Conservation (phyloP, 352 stramenopile species). For the Halophytophthora batemanensis region DNA sequence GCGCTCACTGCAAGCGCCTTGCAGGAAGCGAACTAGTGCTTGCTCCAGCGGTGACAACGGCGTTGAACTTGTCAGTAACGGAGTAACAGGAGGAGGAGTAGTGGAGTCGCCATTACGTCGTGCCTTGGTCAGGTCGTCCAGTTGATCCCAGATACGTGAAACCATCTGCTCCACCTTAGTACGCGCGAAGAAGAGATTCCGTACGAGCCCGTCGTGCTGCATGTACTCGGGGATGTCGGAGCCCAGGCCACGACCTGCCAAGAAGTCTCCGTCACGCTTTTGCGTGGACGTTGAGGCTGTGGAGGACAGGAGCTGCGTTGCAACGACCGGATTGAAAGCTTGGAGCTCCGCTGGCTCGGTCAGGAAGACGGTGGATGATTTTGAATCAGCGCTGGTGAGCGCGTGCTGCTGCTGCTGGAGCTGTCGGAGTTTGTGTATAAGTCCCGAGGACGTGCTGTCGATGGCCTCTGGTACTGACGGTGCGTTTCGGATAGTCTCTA, state of each 20-base stretch:
- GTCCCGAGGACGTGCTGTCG: constrained; percentile 3
- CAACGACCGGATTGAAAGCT: constrained; percentile 1
- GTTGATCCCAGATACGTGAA: constrained; percentile 53
- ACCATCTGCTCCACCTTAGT: constrained; percentile 46
- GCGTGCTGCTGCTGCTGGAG: constrained; percentile 23
- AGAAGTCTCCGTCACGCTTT: constrained; percentile 29
- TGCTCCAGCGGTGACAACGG: constrained; percentile 21
- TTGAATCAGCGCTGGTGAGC: neutral
- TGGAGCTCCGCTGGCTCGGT: constrained; percentile 44
- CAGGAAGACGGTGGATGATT: constrained; percentile 31
- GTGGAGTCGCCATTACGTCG: constrained; percentile 26
- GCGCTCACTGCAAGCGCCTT: constrained; percentile 26
- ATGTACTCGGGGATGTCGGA: constrained; percentile 49
- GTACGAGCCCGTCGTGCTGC: constrained; percentile 55
- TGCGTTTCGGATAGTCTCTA: constrained; percentile 18
- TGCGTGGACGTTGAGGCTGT: neutral
- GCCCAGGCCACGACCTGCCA: constrained; percentile 31
- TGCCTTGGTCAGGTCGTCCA: constrained; percentile 48
- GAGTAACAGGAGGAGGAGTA: neutral
- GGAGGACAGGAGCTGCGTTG: constrained; percentile 6
- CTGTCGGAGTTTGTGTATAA: constrained; percentile 25
- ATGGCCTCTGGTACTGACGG: constrained; percentile 17
- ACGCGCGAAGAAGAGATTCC: constrained; percentile 48
- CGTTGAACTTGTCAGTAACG: neutral
- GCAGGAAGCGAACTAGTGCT: constrained; percentile 36